A percentile compares a stretch with the other conserved stretches of the same genome.
Evolutionary conservation across 345 rosid species (phyloP).

Genomic region (Eucalyptus tenuipes): DNA sequence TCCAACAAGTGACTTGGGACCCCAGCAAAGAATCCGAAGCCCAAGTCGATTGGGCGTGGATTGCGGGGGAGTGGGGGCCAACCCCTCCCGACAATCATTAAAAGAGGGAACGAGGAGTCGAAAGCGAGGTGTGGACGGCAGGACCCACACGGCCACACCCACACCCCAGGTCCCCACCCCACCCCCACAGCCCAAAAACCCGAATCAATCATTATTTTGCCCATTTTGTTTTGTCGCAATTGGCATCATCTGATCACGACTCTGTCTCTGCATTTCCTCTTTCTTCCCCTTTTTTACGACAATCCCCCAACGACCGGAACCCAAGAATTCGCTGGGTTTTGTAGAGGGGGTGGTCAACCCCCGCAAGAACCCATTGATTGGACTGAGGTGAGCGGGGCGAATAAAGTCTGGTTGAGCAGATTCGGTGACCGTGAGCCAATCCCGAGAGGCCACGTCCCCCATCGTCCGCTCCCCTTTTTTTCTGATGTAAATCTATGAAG

Average conservation of each 20-base stretch:
- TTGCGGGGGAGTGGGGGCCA: background rate
- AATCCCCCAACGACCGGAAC: background rate
- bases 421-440: background rate
- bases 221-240: background rate
- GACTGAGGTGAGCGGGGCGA: background rate
- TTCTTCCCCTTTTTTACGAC: background rate
- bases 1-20: background rate
- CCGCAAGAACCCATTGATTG: background rate
- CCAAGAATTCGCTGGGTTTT: background rate
- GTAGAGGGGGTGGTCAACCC: background rate
- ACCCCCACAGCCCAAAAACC: background rate
- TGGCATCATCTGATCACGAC: background rate
- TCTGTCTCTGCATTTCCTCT: background rate
- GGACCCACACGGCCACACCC: too few relatives aligned
- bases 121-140: background rate
- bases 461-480: background rate
- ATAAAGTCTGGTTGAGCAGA: background rate
- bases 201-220: background rate
- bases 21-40: background rate
- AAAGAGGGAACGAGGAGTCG: too few relatives aligned
- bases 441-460: background rate
- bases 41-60: background rate
- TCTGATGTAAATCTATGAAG: background rate
- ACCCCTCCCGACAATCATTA: background rate
- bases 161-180: too few relatives aligned